Evolutionary conservation across 2,329 filamentous ascomycete genomes (phyloP), one percentile per base, ranked within the genome.

Genomic region (Rhytidhysteron rufulum): DNA sequence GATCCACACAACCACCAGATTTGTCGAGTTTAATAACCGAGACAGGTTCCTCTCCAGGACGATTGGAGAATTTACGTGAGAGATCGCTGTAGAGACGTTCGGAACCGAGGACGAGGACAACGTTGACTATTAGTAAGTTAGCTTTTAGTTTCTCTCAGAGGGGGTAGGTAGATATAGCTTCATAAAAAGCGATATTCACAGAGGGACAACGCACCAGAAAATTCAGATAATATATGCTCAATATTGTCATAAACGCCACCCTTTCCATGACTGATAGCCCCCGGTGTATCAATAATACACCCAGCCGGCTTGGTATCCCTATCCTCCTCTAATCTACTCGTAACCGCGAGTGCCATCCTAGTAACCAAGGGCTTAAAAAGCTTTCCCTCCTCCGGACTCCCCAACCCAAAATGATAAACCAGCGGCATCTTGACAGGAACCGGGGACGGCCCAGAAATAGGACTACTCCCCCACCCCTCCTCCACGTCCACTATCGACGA

Each of bases 351-450:
- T 0, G 88, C 89, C 60, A 97, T 73, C 47, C 85, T 79, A 33
- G 84, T 86, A 18, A 87, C 71, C 45, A 96, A 69, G 10, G 83
- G 78, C 57, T 81, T 85, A 69, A 86, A 97, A 31, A 91, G 68
- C 24, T 73, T 77, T 20, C 58, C 74, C 36, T 88, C 85, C 51
- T 88, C 83, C 1, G 88, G 79, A 46, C 75, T 81, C 38, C 79
- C 75, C 47, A 85, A 73, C 13, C 93, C 91, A 63, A 87, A 95
- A 65, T 89, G 88, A 61, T 95, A 95, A 20, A 91, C 88, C 39
- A 98, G 70, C 4, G 93, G 93, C 53, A 95, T 74, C 71, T 96
- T 97, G 38, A 95, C 88, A 0, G 91, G 90, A 15, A 95, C 82
- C 1, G 83, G 79, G 52, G 85, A 93, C 1, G 93, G 90, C 0